A percentile compares a stretch with the other conserved stretches of the same genome.
These are phyloP conservation scores for Shiraia sp. DNA, from an alignment of 2,329 filamentous ascomycete genomes.

Conservation along the genomic window DNA sequence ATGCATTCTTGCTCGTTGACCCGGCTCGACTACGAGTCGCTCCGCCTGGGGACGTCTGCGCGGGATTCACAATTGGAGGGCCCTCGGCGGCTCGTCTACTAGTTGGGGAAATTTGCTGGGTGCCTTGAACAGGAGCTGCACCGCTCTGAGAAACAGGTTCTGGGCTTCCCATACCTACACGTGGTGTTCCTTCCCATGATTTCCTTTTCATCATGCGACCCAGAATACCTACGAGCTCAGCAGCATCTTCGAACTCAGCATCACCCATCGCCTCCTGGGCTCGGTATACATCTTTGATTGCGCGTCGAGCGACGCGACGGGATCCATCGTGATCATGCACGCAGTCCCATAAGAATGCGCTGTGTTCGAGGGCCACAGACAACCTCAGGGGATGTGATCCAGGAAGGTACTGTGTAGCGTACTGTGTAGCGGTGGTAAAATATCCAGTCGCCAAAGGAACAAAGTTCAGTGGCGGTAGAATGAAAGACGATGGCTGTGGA, in stretches of 20 bases:
- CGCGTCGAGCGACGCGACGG: conserved; percentile 74
- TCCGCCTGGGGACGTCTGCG: conserved; percentile 23
- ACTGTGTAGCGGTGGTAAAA: conserved; percentile 74
- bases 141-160: conserved; percentile 24
- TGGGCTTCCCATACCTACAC: conserved; percentile 36
- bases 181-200: conserved; percentile 44
- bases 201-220: conserved; percentile 84
- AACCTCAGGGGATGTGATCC: conserved; percentile 88
- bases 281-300: conserved; percentile 89
- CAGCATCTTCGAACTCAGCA: conserved; percentile 91
- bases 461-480: conserved; percentile 80
- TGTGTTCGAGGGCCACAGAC: conserved; percentile 88
- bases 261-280: conserved; percentile 92
- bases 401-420: conserved; percentile 77
- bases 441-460: conserved; percentile 78
- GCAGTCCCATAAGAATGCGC: conserved; percentile 92
- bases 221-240: conserved; percentile 81
- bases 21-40: conserved; percentile 33
- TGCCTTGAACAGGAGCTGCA: conserved; percentile 11
- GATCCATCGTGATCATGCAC: conserved; percentile 78
- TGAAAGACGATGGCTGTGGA: conserved; percentile 65
- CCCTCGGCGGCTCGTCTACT: conserved; percentile 30
- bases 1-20: conserved; percentile 26
- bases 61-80: conserved; percentile 25
- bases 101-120: conserved; percentile 28